Evolutionary conservation across 2,329 filamentous ascomycete genomes (phyloP), one percentile per base, ranked within the genome.

Genomic region (Fusarium sp.): DNA sequence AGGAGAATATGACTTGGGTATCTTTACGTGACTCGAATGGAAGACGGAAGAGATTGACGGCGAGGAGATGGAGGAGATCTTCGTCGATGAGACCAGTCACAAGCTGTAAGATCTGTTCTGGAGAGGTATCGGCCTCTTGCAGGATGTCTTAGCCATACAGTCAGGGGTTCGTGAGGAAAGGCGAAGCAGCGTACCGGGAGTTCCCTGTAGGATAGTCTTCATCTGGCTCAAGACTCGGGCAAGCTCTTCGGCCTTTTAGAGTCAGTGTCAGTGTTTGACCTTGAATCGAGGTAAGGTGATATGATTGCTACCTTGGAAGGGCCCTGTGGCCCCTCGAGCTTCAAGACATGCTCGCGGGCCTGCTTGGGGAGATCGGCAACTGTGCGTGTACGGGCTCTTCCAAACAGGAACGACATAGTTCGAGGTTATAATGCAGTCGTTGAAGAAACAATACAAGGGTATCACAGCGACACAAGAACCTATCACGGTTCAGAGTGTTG

Each of bases 11-110:
- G 71, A 96, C 93, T 81, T 98, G 95, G 18, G 94, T 93, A 80
- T 98, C 95, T 85, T 98, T 98, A 79, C 95, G 92, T 41, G 95
- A 94, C 85, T 99, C 96, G 85, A 99, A 99, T 1, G 95, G 95
- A 9, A 99, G 89, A 57, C 92, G 90, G 82, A 94, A 91, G 50
- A 99, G 92, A 79, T 92, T 92, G 68, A 91, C 88, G 26, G 95
- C 94, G 65, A 99, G 91, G 57, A 93, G 87, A 77, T 93, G 93
- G 47, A 99, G 90, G 13, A 99, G 87, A 81, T 97, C 95, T 84
- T 98, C 95, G 80, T 95, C 91, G 77, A 98, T 92, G 70, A 97
- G 90, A 73, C 93, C 90, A 62, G 91, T 92, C 58, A 98, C 92
- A 54, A 98, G 90, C 79, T 95, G 91, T 80, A 94, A 92, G 68